phyloP scores from a whole-genome alignment of 2,329 filamentous ascomycete genomes.

The Ophiocordyceps camponoti-leonardi region DNA sequence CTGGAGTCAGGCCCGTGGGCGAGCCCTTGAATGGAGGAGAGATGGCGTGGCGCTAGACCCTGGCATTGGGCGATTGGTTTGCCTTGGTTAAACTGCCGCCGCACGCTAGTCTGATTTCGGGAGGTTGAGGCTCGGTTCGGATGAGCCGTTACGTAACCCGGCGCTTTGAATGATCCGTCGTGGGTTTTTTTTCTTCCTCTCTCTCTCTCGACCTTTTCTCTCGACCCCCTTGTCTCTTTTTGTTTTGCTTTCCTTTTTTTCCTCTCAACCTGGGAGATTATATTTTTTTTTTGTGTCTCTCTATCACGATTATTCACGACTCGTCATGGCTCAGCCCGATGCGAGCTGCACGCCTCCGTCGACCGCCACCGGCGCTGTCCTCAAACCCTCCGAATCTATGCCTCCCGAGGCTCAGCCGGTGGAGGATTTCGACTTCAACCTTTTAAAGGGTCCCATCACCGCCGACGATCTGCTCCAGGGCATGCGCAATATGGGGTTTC shows the following conservation, averaged over 20 bases:
- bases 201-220: no score
- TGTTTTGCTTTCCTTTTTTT: background rate
- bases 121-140: background rate
- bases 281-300: background rate
- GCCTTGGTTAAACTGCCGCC: constrained; percentile 4
- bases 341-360: constrained; percentile 30
- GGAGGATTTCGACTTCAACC: constrained; percentile 82
- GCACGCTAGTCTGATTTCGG: constrained; percentile 4
- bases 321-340: constrained; percentile 15
- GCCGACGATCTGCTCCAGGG: constrained; percentile 68
- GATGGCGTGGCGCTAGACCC: constrained; percentile 7
- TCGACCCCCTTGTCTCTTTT: background rate
- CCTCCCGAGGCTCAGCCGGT: constrained; percentile 66
- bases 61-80: background rate
- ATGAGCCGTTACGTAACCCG: background rate
- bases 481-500: constrained; percentile 73
- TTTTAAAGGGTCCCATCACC: constrained; percentile 60
- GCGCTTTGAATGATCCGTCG: background rate
- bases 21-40: background rate
- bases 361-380: constrained; percentile 60
- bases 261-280: background rate
- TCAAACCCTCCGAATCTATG: constrained; percentile 70
- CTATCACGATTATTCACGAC: background rate
- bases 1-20: background rate
- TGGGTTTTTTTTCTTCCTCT: background rate